Conservation (phyloP, 768 basidiomycete species). For the Favolaschia claudopus region DNA sequence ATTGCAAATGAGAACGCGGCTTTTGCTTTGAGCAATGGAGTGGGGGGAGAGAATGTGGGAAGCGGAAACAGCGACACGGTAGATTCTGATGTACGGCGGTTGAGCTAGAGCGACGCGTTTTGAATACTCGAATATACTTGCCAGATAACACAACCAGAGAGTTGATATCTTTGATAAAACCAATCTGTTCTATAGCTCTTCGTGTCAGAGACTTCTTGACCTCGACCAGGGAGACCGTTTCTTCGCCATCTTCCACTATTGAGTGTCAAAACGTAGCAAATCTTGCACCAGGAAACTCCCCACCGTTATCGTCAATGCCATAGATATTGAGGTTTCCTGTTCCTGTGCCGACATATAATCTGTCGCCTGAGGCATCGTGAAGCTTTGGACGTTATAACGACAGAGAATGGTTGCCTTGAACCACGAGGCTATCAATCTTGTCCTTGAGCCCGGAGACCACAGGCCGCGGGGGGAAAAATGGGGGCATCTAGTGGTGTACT, state of each 20-base stretch:
- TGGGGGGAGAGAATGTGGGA: conserved; percentile 74
- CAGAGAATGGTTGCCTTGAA: conserved; percentile 45
- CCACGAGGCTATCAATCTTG: conserved; percentile 49
- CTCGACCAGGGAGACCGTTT: conserved; percentile 57
- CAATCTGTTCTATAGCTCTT: conserved; percentile 87
- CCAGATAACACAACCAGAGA: conserved; percentile 87
- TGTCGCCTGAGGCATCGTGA: conserved; percentile 49
- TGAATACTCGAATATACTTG: conserved; percentile 38
- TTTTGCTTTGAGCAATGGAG: conserved; percentile 78
- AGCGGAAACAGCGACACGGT: conserved; percentile 78
- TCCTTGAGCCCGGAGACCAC: conserved; percentile 52
- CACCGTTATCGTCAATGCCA: conserved; percentile 41
- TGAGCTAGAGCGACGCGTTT: neutral
- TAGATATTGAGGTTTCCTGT: conserved; percentile 65
- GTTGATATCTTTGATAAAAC: conserved; percentile 84
- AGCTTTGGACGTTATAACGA: neutral
- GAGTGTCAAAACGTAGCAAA: neutral
- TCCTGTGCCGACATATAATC: conserved; percentile 69
- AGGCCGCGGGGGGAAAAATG: conserved; percentile 39
- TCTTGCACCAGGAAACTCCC: neutral
- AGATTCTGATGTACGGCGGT: conserved; percentile 61
- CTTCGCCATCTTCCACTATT: conserved; percentile 40
- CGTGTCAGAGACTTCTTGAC: conserved; percentile 70
- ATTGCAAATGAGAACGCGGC: conserved; percentile 85
- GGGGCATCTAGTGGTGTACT: too few species aligned